Base-by-base conservation (phyloP, 1,139 yeast species). In the Lodderomyces pseudojiufengensis region DNA sequence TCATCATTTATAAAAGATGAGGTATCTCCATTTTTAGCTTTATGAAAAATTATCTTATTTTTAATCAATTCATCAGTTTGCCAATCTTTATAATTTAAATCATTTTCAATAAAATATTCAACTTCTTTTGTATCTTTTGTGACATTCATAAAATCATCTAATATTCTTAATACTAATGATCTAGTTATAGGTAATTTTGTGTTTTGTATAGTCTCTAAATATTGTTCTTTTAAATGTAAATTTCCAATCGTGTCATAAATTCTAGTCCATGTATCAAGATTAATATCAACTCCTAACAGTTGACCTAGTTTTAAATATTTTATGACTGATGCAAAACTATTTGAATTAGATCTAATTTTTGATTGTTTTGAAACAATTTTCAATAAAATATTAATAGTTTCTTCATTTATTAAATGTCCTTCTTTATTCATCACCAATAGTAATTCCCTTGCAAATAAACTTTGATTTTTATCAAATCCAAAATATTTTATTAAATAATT, bases 341-440 rank as follows among this genome's bases (percentile, higher is more conserved):
- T 65, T 9, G 66, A 48, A 7, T 51, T 49, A 4, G 67, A 57
- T 21, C 73, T 46, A 13, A 65, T 61, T 12, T 52, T 51, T 2
- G 68, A 51, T 38, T 67, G 73, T n/a, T 53, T 51, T 31, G 50
- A 47, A 32, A 64, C 54, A 12, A 63, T 46, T 36, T 60, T 59
- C 25, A 70, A 47, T 29, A 70, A 51, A 33, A 54, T 50, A 45
- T 69, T 69, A 38, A 69, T 63, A 33, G 74, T 70, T 28, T 63
- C 69, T 18, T 61, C 54, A 41, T 68, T 61, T 9, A 70, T 68
- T n/a, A 42, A 41, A 37, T 65, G 67, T 3, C 72, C 72, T 37
- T 70, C 75, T 38, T 62, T 56, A 27, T 60, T 56, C 74, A 70
- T 67, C 27, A 65, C 70, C 27, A 70, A 47, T 9, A 69, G 48